Evolutionary conservation across 2,329 filamentous ascomycete species (phyloP), one percentile per base, ranked within the genome.

Genomic region (Alternaria metachromatica): DNA sequence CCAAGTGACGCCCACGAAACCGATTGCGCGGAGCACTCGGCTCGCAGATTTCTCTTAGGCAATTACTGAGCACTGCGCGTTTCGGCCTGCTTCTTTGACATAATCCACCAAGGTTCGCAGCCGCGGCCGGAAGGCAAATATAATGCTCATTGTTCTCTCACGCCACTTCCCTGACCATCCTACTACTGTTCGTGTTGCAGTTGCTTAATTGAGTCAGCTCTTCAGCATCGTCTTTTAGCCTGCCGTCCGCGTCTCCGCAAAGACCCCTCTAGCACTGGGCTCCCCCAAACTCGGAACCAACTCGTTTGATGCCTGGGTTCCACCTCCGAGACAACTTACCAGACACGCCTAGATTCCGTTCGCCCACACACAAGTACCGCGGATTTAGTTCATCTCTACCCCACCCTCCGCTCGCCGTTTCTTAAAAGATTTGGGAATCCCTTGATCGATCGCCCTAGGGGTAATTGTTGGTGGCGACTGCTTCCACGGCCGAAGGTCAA

Each of bases 341-440:
- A 37, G 58, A 60, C 60, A 41, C 63, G 64, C 58, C 66, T 61
- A 55, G 58, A 46, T 57, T 67, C 60, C 60, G 58, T 67, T 66
- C 62, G 66, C 63, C 66, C 68, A 67, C 49, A 54, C 54, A 49
- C 66, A 53, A 61, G 49, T 15, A 53, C 44, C 26, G 45, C 53
- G 30, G 48, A 57, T 57, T 55, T 28, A 26, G 25, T 13, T 15
- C n/a, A 41, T 49, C 1, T 26, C 30, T 59, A 41, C 37, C 33
- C 12, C 43, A 41, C 18, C 18, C 43, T 45, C 37, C 46, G 13
- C 37, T 26, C 23, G 23, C 23, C 21, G 41, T 46, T 55, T 18
- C 41, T 48, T n/a, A 13, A 23, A 25, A 49, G 15, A 30, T 26
- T 33, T 33, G 51, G 43, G 12, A 23, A 41, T 21, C 20, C 49